Conservation (phyloP, 331 rosid genomes). For the Telfairia occidentalis region DNA sequence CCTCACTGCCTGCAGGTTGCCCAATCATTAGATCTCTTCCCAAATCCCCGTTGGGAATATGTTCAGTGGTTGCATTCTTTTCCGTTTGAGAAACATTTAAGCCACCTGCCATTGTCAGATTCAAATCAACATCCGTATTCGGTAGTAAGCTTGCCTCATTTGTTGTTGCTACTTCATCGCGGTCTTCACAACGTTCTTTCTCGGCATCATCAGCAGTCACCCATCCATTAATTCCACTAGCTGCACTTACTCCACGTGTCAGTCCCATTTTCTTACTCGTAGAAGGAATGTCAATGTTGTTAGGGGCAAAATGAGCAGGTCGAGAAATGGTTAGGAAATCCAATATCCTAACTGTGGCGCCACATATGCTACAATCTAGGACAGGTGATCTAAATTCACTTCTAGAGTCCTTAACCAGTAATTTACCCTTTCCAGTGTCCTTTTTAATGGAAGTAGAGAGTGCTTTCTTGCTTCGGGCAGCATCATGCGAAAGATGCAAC, state of each 20-base stretch:
- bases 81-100: constrained; percentile 50
- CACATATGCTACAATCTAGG: constrained; percentile 94
- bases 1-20: constrained; percentile 94
- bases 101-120: constrained; percentile 83
- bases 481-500: constrained; percentile 54
- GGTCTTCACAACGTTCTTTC: constrained; percentile 87
- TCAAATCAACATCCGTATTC: constrained; percentile 66
- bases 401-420: constrained; percentile 52
- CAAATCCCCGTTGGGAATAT: constrained; percentile 64
- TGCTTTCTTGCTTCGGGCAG: constrained; percentile 55
- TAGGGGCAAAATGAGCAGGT: constrained; percentile 65
- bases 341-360: constrained; percentile 70
- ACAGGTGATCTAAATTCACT: constrained; percentile 62
- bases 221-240: constrained; percentile 99
- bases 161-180: constrained; percentile 89
- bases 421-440: constrained; percentile 65
- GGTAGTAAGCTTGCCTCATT: constrained; percentile 41
- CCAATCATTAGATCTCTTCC: constrained; percentile 97
- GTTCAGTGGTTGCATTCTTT: constrained; percentile 51
- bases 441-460: constrained; percentile 60
- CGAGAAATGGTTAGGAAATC: constrained; percentile 78
- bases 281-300: constrained; percentile 66
- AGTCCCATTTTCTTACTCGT: constrained; percentile 82
- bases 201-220: constrained; percentile 69
- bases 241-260: constrained; percentile 97